These are phyloP conservation scores for Fusarium graminum DNA, from an alignment of 2,329 filamentous ascomycete genomes.

Conservation along the genomic window DNA sequence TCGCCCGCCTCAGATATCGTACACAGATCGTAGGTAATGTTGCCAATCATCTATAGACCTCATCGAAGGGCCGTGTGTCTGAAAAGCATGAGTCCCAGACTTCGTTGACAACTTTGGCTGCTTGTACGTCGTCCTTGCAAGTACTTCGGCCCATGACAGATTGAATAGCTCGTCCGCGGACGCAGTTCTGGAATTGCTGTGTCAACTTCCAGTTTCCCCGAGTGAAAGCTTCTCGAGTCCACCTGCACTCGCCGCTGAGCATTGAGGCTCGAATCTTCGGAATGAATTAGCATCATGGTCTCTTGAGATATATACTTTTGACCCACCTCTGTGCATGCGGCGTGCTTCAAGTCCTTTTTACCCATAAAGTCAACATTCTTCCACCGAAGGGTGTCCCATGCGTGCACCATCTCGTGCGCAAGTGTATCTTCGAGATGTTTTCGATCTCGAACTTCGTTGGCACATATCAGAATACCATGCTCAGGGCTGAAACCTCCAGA, in stretches of 20 bases:
- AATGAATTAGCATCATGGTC: constrained; percentile 12
- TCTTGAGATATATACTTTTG: background rate
- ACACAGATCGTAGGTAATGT: constrained; percentile 36
- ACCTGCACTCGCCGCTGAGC: constrained; percentile 93
- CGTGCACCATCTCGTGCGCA: constrained; percentile 97
- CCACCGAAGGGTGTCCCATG: constrained; percentile 92
- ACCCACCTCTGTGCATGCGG: constrained; percentile 89
- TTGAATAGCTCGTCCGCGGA: constrained; percentile 81
- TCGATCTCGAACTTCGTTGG: constrained; percentile 86
- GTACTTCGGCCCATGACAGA: constrained; percentile 83
- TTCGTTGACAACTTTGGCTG: constrained; percentile 89
- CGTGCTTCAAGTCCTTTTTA: constrained; percentile 81
- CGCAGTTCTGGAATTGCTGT: constrained; percentile 94
- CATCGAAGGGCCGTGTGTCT: constrained; percentile 95
- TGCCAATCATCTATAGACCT: constrained; percentile 81
- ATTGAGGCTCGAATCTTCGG: constrained; percentile 88
- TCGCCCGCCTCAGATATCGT: constrained; percentile 38
- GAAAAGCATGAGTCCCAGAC: constrained; percentile 99
- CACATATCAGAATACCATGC: constrained; percentile 91
- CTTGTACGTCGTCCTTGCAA: constrained; percentile 88
- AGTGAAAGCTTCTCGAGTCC: constrained; percentile 86
- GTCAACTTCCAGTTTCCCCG: constrained; percentile 89
- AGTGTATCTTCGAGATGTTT: constrained; percentile 93
- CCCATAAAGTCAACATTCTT: constrained; percentile 82
- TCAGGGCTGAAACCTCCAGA: constrained; percentile 87